Evolutionary conservation across 2,329 filamentous ascomycete genomes (phyloP), one percentile per base, ranked within the genome.

Genomic region (Tolypocladium nubicola): DNA sequence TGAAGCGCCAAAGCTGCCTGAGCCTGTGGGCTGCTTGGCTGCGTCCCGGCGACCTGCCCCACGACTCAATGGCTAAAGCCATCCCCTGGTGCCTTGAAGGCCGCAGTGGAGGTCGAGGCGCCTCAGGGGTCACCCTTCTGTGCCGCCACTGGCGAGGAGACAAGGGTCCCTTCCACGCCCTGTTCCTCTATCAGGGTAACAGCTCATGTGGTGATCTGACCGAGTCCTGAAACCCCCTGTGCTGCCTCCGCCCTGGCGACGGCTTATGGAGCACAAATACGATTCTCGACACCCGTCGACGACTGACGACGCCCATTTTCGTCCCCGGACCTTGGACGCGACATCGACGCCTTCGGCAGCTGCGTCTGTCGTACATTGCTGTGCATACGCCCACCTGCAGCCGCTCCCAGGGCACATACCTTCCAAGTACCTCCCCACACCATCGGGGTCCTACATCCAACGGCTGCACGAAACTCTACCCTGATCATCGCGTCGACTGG

Each of bases 191-290:
- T 16, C 23, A 16, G 43, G 23, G 47, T 26, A 26, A 16, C n/a
- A 19, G 38, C 38, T 40, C 16, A 19, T 6, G 38, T 40, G 39
- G 8, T 35, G 47, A 50, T 21, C 30, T 5, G 47, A 52, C 58
- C 53, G 40, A 52, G 55, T 56, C 56, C 58, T 59, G 58, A 57
- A 58, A 61, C 53, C 56, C 53, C 53, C 56, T 53, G 38, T 50
- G 37, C 38, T 57, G 57, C 57, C 59, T 57, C 56, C 57, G 54
- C 58, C 61, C 58, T 59, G 61, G 56, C 59, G 57, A 56, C 59
- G 53, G 60, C 57, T 58, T 59, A 56, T 56, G 54, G 41, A 37
- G 23, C 53, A 57, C 53, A 47, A 8, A 35, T 35, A 19, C 30
- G 6, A 2, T 35, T 21, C 9, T 21, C 16, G 47, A 50, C 47